phyloP scores from a whole-genome alignment of 1,284 basidiomycete genomes.

The Agaricales sp. region DNA sequence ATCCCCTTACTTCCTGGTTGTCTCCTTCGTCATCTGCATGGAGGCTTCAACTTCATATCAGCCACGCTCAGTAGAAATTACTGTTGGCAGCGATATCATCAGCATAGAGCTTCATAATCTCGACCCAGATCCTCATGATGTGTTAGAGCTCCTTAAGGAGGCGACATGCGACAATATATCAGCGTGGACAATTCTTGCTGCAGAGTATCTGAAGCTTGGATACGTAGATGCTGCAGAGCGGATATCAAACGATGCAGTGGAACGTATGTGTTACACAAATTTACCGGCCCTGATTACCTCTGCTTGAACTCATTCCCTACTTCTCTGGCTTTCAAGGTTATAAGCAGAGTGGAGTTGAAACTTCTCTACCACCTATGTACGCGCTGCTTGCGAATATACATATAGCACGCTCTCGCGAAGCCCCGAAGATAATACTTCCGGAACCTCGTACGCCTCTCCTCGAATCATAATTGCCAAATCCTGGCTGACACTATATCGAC shows the following conservation, averaged over 20 bases:
- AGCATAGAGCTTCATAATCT: constrained; percentile 72
- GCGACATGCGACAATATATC: constrained; percentile 58
- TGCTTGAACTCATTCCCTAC: constrained; percentile 7
- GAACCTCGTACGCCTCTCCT: constrained; percentile 54
- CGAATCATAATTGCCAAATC: constrained; percentile 3
- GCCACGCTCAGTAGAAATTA: constrained; percentile 48
- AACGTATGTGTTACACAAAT: constrained; percentile 49
- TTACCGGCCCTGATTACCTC: constrained; percentile 7
- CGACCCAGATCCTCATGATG: constrained; percentile 61
- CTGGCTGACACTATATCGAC: constrained; percentile 5
- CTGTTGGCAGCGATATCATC: constrained; percentile 68
- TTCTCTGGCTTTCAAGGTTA: too few relatives aligned
- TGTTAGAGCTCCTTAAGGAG: constrained; percentile 60
- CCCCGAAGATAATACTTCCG: constrained; percentile 68
- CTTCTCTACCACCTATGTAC: constrained; percentile 55
- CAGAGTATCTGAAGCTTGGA: constrained; percentile 69
- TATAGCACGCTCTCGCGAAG: constrained; percentile 65
- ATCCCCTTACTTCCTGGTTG: too few relatives aligned
- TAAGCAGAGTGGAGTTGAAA: constrained; percentile 32
- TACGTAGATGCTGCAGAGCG: constrained; percentile 59
- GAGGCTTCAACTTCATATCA: too few relatives aligned
- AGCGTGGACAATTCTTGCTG: constrained; percentile 69
- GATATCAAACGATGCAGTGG: constrained; percentile 51
- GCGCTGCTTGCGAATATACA: constrained; percentile 78
- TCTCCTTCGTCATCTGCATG: too few relatives aligned